phyloP scores from a whole-genome alignment of 139 green algal genomes.

The Picochlorum sp. region DNA sequence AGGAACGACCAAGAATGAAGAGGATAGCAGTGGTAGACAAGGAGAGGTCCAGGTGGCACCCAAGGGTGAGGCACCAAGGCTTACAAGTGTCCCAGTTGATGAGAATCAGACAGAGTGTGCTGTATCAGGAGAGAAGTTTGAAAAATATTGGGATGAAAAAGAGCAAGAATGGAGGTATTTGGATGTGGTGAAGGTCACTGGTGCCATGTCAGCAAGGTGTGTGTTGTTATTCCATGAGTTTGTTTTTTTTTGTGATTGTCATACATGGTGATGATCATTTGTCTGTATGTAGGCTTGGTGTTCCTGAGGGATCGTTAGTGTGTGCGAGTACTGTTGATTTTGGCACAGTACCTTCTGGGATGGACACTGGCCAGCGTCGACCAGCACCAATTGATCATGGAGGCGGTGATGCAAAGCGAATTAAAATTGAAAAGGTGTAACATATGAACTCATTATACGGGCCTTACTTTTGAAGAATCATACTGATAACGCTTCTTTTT shows the following conservation, averaged over 20 bases:
- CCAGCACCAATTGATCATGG: neutral
- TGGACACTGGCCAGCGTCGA: neutral
- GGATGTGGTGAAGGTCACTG: constrained; percentile 20
- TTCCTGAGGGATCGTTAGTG: neutral
- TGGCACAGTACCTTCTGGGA: neutral
- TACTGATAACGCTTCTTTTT: too few species aligned
- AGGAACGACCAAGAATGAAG: constrained; percentile 23
- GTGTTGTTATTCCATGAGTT: neutral
- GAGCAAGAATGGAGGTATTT: constrained; percentile 60
- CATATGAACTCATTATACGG: too few species aligned
- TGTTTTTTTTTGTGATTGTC: neutral
- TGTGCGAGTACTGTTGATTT: neutral
- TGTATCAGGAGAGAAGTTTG: constrained; percentile 55
- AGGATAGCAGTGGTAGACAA: neutral
- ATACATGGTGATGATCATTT: neutral
- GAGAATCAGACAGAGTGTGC: constrained; percentile 42
- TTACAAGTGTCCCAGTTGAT: constrained; percentile 30
- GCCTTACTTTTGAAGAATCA: too few species aligned
- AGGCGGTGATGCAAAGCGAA: neutral
- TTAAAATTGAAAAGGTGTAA: too few species aligned
- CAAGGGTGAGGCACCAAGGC: neutral
- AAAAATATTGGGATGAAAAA: constrained; percentile 56
- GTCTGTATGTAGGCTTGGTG: neutral
- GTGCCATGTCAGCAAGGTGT: constrained; percentile 16
- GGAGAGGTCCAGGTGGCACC: neutral